These are phyloP conservation scores for Pseudocercospora crystallina DNA, from an alignment of 2,329 filamentous ascomycete genomes.

Conservation along the genomic window DNA sequence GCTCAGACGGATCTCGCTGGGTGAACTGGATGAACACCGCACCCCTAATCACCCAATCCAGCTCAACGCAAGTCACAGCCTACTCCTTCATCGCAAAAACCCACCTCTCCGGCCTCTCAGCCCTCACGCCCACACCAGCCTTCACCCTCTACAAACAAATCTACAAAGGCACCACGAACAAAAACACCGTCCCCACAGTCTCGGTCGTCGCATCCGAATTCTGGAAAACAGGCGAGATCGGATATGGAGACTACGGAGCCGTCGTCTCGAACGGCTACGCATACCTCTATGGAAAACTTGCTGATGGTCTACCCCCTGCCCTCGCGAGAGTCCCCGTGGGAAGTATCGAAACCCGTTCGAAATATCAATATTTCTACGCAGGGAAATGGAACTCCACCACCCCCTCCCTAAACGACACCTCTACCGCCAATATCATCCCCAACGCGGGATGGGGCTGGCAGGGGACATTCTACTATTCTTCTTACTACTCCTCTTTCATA, in stretches of 20 bases:
- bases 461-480: constrained; percentile 34
- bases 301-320: constrained; percentile 7
- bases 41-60: constrained; percentile 16
- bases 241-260: constrained; percentile 24
- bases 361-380: constrained; percentile 22
- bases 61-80: constrained; percentile 10
- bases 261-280: constrained; percentile 18
- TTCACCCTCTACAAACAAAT: constrained; percentile 20
- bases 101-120: constrained; percentile 12
- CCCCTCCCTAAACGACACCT: constrained; percentile 13
- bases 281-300: constrained; percentile 24
- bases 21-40: constrained; percentile 24
- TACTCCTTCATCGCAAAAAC: constrained; percentile 24
- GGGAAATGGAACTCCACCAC: constrained; percentile 15
- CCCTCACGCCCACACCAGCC: constrained; percentile 11
- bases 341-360: constrained; percentile 17
- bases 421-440: constrained; percentile 14
- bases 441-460: constrained; percentile 33
- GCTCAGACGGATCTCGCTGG: constrained; percentile 18
- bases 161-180: constrained; percentile 13
- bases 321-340: constrained; percentile 19
- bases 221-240: constrained; percentile 21
- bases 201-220: constrained; percentile 18
- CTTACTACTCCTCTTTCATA: constrained; percentile 30
- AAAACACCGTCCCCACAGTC: constrained; percentile 18